Evolutionary conservation across 1,139 yeast genomes (phyloP), one percentile per base, ranked within the genome.

Genomic region (Hyphopichia fennica): DNA sequence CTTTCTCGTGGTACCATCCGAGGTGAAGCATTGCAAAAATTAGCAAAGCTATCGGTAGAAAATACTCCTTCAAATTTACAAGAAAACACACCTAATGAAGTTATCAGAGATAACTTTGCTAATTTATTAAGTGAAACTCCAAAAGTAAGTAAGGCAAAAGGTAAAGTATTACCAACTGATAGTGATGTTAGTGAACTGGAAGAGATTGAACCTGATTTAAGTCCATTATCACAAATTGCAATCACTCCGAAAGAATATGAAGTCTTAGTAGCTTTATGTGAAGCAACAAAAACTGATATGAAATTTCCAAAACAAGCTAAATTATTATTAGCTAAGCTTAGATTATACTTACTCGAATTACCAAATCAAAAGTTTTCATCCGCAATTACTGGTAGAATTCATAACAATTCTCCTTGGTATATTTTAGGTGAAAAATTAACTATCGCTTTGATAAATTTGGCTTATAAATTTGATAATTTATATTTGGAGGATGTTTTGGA

Each of bases 201-300:
- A 47, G 34, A 54, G 48, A 28, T 28, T 15, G 31, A 28, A 13
- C 17, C 15, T 3, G 31, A 28, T n/a, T 20, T 22, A 50, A 36
- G 25, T 46, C 16, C 42, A 45, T 42, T 61, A 27, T 57, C 69
- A 1, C 47, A 47, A 13, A 69, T 72, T 16, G 77, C 81, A 1
- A 68, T 81, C 40, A 60, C 75, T 2, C 57, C 69, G 29, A 77
- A 77, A 41, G 96, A 89, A 58, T 75, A 82, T 54, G 96, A 90
- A 55, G 81, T 84, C 5, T 64, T 90, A 43, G 56, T 82, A 40
- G 88, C 96, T 0, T 63, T 89, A 22, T 79, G 87, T 42, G 74
- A 73, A 19, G 70, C 88, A 16, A 73, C 84, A 8, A 49, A 62
- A 2, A 56, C 54, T 30, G 70, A 80, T 10, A 57, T 67, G 45